Evolutionary conservation across 306 rosid species (phyloP), one percentile per base, ranked within the genome.

Genomic region (Albizia julibrissin): DNA sequence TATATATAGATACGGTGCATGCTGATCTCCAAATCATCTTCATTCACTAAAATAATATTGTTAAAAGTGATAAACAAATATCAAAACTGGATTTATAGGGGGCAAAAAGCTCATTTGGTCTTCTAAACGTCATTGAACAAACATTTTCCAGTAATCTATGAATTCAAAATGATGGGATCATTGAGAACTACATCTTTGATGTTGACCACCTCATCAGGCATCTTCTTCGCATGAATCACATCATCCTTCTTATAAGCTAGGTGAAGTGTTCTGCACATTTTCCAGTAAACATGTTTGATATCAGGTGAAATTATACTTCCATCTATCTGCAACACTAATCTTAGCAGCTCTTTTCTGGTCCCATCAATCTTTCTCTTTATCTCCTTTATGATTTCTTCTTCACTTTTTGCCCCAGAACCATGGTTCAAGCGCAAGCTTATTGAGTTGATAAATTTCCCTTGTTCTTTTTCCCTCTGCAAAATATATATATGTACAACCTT

Each of bases 401-500:
- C 68, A 62, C 8, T 26, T 27, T 2, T 1, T 62, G 34, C 8
- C 37, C 40, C 69, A 4, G 1, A 1, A 37, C 69, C 40, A 27
- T 27, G n/a, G 1, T 29, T 64, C 39, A 11, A 31, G 15, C 33
- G 19, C 69, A 64, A 64, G 40, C 10, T 29, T 64, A 64, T 29
- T 64, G 40, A 27, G 69, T 64, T 90, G 43, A 90, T 8, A 4
- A 12, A 62, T 15, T 64, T 64, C 10, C 69, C 40, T 64, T 64
- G 40, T 29, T 64, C 69, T 15, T 27, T 64, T 27, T 64, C 69
- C 40, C 69, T 64, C 69, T 29, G 40, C 69, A 64, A 22, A 10
- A 9, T 11, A 22, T n/a, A 58, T 2, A 10, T 49, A 49, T 16
- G 13, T 4, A 8, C 31, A 10, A 11, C 22, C 65, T 22, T 10